Percentiles rank a stretch among this genome's conserved stretches.
These are phyloP conservation scores for Thalia dealbata DNA, from an alignment of 176 grass and related monocot species.

Conservation along the genomic window DNA sequence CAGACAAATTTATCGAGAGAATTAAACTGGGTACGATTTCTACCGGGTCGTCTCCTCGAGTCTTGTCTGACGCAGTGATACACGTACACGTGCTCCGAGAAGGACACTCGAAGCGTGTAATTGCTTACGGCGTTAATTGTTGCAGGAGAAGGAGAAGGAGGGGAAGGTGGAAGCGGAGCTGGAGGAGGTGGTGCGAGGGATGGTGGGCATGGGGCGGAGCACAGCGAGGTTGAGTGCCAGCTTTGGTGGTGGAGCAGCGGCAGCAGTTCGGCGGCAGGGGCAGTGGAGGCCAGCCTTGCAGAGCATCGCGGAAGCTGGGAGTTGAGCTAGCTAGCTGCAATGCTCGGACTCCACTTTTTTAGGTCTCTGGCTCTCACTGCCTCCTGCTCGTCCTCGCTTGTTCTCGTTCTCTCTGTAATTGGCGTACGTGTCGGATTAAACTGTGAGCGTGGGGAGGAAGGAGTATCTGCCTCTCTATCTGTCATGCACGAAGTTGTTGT, in stretches of 20 bases:
- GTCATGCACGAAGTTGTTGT: no score
- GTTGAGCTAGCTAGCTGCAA: not conserved
- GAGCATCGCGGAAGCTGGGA: slow-evolving; percentile 61
- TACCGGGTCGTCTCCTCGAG: not conserved
- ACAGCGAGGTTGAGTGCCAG: not conserved
- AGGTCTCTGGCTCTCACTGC: no score
- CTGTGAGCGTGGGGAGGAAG: no score
- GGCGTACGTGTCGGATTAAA: no score
- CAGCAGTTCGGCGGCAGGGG: slow-evolving; percentile 12
- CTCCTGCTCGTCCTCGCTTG: no score
- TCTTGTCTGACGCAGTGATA: not conserved
- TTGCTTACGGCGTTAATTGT: not conserved
- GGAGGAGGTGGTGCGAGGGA: slow-evolving; percentile 18
- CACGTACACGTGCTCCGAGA: not conserved
- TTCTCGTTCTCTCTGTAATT: not conserved
- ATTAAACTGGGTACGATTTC: not conserved
- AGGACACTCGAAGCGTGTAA: not conserved
- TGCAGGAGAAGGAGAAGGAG: not conserved
- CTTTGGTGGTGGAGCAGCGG: slow-evolving; percentile 11
- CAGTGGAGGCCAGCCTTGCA: slow-evolving; percentile 13
- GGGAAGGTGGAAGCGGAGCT: slow-evolving; percentile 1
- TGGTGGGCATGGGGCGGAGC: not conserved
- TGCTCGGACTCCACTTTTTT: not conserved
- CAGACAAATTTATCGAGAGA: not conserved
- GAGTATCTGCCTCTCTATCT: no score